Conservation (phyloP, 192 early-diverging fungal species). For the Entomortierella beljakovae region DNA sequence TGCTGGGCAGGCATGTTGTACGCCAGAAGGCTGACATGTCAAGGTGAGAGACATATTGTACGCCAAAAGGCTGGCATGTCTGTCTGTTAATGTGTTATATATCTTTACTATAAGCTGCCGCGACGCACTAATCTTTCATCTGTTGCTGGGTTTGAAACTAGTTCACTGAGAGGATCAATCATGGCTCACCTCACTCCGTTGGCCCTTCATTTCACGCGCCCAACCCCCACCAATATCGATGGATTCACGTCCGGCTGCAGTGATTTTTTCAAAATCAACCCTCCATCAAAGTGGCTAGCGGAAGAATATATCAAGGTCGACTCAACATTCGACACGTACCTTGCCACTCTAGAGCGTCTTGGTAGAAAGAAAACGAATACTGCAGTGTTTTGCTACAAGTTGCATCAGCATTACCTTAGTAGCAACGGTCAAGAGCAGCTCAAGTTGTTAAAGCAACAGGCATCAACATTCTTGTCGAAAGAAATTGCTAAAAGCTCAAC, state of each 20-base stretch:
- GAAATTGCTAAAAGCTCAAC: slow-evolving; percentile 21
- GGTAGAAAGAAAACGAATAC: slow-evolving; percentile 13
- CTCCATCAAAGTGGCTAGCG: slow-evolving; percentile 33
- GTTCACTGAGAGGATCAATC: not conserved
- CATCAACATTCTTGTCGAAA: slow-evolving; percentile 12
- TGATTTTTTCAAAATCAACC: slow-evolving; percentile 12
- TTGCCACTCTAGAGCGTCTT: slow-evolving; percentile 6
- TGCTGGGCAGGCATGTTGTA: slow-evolving; percentile 41
- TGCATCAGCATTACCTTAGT: slow-evolving; percentile 16
- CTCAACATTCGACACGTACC: slow-evolving; percentile 21
- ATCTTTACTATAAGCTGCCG: too few relatives aligned
- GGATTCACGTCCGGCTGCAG: slow-evolving; percentile 17
- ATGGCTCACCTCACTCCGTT: slow-evolving; percentile 25
- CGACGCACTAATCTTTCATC: too few relatives aligned
- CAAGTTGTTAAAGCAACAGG: slow-evolving; percentile 22
- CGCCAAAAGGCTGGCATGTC: slow-evolving; percentile 37
- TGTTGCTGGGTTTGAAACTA: too few relatives aligned
- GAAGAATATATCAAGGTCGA: slow-evolving; percentile 35
- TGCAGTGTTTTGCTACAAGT: slow-evolving; percentile 3
- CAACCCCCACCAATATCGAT: slow-evolving; percentile 12
- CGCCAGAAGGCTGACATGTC: slow-evolving; percentile 27
- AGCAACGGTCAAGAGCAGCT: slow-evolving; percentile 19
- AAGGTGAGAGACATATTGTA: slow-evolving; percentile 28
- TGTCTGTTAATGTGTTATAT: not conserved
- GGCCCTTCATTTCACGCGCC: slow-evolving; percentile 14